Percentiles rank a stretch among this genome's conserved stretches.
phyloP scores from a whole-genome alignment of 1,139 yeast genomes.

The Hemisphaericaspora xylofermentans region DNA sequence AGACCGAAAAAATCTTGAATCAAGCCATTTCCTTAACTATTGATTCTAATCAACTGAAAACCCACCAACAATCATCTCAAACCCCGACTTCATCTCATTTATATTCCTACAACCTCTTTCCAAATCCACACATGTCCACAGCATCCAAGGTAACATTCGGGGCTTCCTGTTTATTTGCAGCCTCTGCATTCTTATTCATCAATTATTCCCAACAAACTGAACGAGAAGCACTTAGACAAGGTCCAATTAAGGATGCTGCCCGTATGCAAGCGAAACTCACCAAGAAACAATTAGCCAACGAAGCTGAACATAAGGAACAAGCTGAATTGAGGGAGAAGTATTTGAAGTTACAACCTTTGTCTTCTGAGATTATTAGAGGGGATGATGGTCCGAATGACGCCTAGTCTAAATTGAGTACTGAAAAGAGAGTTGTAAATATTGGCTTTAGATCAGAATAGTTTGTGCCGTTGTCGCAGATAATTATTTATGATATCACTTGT shows the following conservation, averaged over 20 bases:
- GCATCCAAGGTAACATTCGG: slow-evolving; percentile 72
- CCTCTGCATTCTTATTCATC: slow-evolving; percentile 61
- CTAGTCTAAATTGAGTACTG: not conserved
- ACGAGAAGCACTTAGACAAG: slow-evolving; percentile 68
- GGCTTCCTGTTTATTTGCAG: slow-evolving; percentile 54
- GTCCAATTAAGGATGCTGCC: slow-evolving; percentile 77
- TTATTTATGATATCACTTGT: not conserved
- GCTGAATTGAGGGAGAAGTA: slow-evolving; percentile 61
- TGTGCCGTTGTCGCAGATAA: not conserved
- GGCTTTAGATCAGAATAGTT: not conserved
- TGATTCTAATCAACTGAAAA: no score
- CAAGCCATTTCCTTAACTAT: no score
- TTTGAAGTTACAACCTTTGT: slow-evolving; percentile 66
- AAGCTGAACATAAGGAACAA: slow-evolving; percentile 75
- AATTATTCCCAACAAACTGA: slow-evolving; percentile 68
- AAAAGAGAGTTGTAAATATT: no score
- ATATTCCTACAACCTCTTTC: not conserved
- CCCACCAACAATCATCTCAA: no score
- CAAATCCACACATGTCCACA: slow-evolving; percentile 53
- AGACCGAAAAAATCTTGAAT: no score
- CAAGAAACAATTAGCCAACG: slow-evolving; percentile 52
- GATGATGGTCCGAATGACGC: slow-evolving; percentile 17
- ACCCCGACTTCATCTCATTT: not conserved
- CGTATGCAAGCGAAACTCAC: slow-evolving; percentile 50
- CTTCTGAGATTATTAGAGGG: slow-evolving; percentile 36